Base-by-base conservation (phyloP, 2,329 filamentous ascomycete genomes). In the Lachnellula occidentalis region DNA sequence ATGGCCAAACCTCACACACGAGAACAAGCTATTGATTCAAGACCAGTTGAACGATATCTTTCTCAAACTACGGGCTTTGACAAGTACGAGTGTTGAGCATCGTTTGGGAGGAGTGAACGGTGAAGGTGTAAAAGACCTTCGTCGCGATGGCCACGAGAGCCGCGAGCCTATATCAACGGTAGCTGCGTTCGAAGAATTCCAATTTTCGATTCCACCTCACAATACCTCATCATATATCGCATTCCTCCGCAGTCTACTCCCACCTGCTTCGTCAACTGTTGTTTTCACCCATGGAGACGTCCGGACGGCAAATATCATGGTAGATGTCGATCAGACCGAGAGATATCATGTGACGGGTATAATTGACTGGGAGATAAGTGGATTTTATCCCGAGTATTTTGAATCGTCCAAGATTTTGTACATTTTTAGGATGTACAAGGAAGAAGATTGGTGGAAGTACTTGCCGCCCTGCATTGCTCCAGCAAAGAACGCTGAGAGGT, bases 241-340 rank as follows among this genome's bases (percentile, higher is more conserved):
- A 8, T 56, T 50, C 31, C 53, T 58, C 37, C 48, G 56, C 22
- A 50, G 48, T 34, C 55, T 59, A 9, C 46, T 58, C 2, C 56
- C 53, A 11, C 22, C 8, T 31, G 14, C 36, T 31, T 37, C 14
- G 2, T 19, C 34, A 27, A 21, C 43, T 14, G 24, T 19, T 39
- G 45, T 58, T 19, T 57, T 58, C 42, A 57, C 54, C 15, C 56
- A 58, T 46, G 54, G 50, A 2, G 56, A 57, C 19, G 27, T 58
- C 7, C 45, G 50, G 36, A 34, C 27, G 45, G 54, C 45, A 19
- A 58, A 58, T 41, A 58, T 58, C 8, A 56, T 58, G 54, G 54
- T 58, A 11, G 45, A 57, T 19, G 8, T 48, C 3, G 49, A 56
- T 41, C 8, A 31, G 27, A 11, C 9, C 27, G 27, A 9, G 27